A percentile compares a stretch with the other conserved stretches of the same genome.
These are phyloP conservation scores for Angomonas deanei DNA, from an alignment of 208 protist species.

Conservation along the genomic window DNA sequence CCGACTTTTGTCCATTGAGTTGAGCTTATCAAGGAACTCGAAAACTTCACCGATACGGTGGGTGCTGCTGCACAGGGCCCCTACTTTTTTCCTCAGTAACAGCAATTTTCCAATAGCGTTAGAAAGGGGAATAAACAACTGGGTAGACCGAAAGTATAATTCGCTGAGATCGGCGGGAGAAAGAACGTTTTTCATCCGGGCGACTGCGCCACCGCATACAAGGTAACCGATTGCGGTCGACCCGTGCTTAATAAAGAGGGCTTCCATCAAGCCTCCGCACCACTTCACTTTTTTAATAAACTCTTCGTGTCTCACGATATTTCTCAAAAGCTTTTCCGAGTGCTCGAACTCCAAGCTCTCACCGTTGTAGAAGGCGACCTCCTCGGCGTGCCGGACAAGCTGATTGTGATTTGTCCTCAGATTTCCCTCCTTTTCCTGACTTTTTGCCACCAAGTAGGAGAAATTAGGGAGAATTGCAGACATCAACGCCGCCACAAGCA, in stretches of 20 bases:
- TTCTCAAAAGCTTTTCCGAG: slow-evolving; percentile 54
- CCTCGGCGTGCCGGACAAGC: slow-evolving; percentile 81
- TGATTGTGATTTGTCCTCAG: slow-evolving; percentile 74
- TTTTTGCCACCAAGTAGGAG: slow-evolving; percentile 46
- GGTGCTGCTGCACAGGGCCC: slow-evolving; percentile 61
- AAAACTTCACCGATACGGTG: slow-evolving; percentile 79
- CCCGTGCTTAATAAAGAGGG: slow-evolving; percentile 74
- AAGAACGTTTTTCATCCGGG: slow-evolving; percentile 22
- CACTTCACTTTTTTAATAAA: slow-evolving; percentile 75
- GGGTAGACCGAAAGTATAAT: slow-evolving; percentile 55
- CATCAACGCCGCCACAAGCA: slow-evolving; percentile 51
- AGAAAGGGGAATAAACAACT: slow-evolving; percentile 78
- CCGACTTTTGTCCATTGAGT: background rate
- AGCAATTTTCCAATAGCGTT: slow-evolving; percentile 65
- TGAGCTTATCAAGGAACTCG: slow-evolving; percentile 35
- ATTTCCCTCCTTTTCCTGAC: slow-evolving; percentile 78
- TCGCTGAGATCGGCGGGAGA: slow-evolving; percentile 47
- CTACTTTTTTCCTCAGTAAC: slow-evolving; percentile 71
- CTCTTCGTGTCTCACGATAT: slow-evolving; percentile 54
- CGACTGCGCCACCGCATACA: slow-evolving; percentile 62
- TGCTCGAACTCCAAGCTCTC: slow-evolving; percentile 75
- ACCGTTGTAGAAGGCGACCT: slow-evolving; percentile 89
- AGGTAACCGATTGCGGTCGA: slow-evolving; percentile 62
- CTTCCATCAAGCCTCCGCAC: slow-evolving; percentile 46
- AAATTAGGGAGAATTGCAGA: slow-evolving; percentile 65